Evolutionary conservation across 78 protist species (phyloP).

Genomic region (Dictyostelium intermedium): DNA sequence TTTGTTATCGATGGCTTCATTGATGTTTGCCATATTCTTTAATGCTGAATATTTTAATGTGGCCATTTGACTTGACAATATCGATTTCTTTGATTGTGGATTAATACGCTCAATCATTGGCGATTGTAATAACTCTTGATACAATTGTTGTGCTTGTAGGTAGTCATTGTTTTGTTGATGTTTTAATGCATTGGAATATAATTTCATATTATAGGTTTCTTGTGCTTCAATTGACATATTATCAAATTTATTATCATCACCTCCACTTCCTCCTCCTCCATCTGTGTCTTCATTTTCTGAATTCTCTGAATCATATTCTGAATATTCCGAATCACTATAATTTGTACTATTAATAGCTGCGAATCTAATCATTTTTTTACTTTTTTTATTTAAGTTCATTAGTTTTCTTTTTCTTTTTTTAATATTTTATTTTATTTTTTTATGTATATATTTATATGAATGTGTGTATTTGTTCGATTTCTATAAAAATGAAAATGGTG

Average conservation of each 20-base stretch:
- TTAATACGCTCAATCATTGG: neutral
- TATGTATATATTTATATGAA: no score
- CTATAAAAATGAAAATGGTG: neutral
- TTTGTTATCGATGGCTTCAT: conserved; percentile 11
- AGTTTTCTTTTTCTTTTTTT: neutral
- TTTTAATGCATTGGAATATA: conserved; percentile 46
- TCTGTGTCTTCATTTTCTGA: neutral
- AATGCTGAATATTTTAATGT: conserved; percentile 38
- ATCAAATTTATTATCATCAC: neutral
- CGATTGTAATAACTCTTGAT: conserved; percentile 6
- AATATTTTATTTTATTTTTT: neutral
- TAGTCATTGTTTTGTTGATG: conserved; percentile 20
- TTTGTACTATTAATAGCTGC: conserved; percentile 14
- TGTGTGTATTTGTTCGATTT: no score
- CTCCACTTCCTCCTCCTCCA: neutral
- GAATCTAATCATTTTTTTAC: conserved; percentile 4
- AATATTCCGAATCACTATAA: neutral
- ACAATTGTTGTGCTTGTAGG: conserved; percentile 45
- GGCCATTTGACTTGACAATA: conserved; percentile 5
- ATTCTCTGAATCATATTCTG: neutral
- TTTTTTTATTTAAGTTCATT: neutral
- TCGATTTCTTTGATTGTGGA: neutral
- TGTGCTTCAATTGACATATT: conserved; percentile 35
- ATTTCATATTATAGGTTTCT: conserved; percentile 7
- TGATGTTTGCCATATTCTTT: conserved; percentile 50